A percentile compares a stretch with the other conserved stretches of the same genome.
phyloP scores from a whole-genome alignment of 225 moss, liverwort and hornwort genomes.

The Pseudisothecium myosuroides region DNA sequence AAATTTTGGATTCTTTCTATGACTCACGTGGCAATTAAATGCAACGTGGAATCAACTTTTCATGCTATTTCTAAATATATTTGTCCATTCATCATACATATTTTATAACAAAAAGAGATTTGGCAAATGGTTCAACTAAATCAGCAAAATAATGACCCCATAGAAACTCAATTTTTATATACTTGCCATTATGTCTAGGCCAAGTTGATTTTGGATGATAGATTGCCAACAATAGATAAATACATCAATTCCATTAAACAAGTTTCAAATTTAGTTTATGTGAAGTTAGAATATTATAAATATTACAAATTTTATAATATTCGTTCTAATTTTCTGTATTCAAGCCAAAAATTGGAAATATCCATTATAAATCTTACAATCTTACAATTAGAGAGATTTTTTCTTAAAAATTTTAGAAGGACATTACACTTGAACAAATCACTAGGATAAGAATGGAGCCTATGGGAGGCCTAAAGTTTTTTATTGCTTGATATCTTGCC shows the following conservation, averaged over 20 bases:
- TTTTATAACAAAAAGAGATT: not conserved
- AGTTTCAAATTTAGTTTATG: not conserved
- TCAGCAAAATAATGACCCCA: not conserved
- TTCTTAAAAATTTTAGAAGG: not conserved
- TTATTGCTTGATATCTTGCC: not conserved
- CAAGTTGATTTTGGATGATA: rapidly evolving
- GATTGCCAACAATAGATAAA: not conserved
- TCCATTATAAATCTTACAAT: too few species aligned
- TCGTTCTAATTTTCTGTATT: not conserved
- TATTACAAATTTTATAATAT: not conserved
- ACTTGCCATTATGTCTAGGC: not conserved
- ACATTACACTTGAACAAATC: not conserved
- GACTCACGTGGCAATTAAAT: not conserved
- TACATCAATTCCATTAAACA: not conserved
- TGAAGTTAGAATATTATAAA: not conserved
- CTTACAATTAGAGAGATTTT: not conserved
- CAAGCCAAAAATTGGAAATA: rapidly evolving
- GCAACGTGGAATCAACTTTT: not conserved
- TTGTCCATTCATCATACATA: not conserved
- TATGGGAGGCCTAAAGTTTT: not conserved
- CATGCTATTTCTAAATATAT: not conserved
- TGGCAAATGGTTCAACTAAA: rapidly evolving
- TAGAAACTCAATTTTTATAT: not conserved
- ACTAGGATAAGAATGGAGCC: not conserved
- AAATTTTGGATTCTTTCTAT: not conserved